Base-by-base conservation (phyloP, 1,284 basidiomycete genomes). In the Quambalaria eucalypti region DNA sequence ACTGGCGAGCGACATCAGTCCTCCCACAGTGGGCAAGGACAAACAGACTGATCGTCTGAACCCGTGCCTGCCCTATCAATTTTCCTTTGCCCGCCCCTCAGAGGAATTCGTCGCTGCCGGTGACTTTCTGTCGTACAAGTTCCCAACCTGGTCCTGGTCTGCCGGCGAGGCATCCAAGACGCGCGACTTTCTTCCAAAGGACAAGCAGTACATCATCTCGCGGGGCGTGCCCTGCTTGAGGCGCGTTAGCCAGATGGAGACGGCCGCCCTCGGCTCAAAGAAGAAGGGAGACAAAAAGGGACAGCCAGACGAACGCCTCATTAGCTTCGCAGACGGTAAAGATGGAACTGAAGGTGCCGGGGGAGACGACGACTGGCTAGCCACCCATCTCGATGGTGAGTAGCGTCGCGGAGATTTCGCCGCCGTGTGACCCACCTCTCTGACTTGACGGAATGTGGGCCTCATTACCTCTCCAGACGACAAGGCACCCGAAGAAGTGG, bases 171-270 rank as follows among this genome's bases (percentile, higher is more conserved):
- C 85, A 50, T 82, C 84, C 30, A 89, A 88, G 78, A 79, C 82
- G 25, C 82, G 91, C 61, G 92, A 97, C 67, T 98, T 90, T 78
- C 82, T 99, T 19, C 95, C 93, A 0, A 73, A 81, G 3, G 89
- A 93, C 78, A 98, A 95, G 80, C 93, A 99, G 76, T 99, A 93
- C 77, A 84, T 99, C 54, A 84, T 97, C 69, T 66, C 59, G 9
- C 60, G 68, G 36, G 70, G 71, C 14, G 71, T 74, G 12, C 73
- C 73, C 4, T 74, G 71, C 19, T 54, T 73, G 16, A 61, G 71
- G 2, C 55, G 73, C 8, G 68, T 73, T 49, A 69, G 65, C 47
- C 62, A 69, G 52, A 65, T 73, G 28, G 60, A 60, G 42, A 54
- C 33, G 12, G 58, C 57, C 21, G 60, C 60, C 21, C 25, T 57